Evolutionary conservation across 805 yeast genomes (phyloP).

Genomic region (Yamadazyma insecticola): DNA sequence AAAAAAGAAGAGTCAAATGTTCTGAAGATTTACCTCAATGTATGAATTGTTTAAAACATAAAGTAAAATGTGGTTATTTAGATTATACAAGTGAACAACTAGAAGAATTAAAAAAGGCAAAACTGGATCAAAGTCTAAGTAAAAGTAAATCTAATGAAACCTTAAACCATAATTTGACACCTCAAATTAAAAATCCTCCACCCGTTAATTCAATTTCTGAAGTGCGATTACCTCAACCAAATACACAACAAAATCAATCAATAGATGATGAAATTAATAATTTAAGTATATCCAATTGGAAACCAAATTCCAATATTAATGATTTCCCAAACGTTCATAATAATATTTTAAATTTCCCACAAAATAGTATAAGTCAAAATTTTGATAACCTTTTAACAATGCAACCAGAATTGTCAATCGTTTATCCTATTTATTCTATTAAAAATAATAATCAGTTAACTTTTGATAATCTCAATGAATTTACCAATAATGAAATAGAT

Average conservation of each 20-base stretch:
- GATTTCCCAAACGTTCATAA: no score
- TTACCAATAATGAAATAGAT: no score
- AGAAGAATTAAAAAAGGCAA: constrained; percentile 19
- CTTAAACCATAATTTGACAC: no score
- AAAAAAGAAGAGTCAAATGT: constrained; percentile 47
- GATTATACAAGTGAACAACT: constrained; percentile 29
- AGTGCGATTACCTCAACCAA: not conserved
- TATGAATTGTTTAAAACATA: constrained; percentile 36
- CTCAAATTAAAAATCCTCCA: not conserved
- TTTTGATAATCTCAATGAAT: no score
- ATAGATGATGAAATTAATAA: constrained; percentile 10
- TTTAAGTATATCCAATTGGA: constrained; percentile 2
- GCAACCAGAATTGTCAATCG: constrained; percentile 23
- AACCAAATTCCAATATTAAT: constrained; percentile 2
- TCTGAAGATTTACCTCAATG: constrained; percentile 37
- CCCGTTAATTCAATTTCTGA: not conserved
- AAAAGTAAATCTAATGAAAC: no score
- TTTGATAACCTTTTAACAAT: constrained; percentile 29
- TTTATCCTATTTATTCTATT: constrained; percentile 34
- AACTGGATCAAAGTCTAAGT: constrained; percentile 4
- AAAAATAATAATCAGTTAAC: constrained; percentile 10
- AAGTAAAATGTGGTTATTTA: constrained; percentile 35
- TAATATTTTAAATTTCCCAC: constrained; percentile 9
- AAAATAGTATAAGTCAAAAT: constrained; percentile 19
- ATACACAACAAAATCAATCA: not conserved